Evolutionary conservation across 352 stramenopile species (phyloP).

Genomic region (Phytophthora palmivora): DNA sequence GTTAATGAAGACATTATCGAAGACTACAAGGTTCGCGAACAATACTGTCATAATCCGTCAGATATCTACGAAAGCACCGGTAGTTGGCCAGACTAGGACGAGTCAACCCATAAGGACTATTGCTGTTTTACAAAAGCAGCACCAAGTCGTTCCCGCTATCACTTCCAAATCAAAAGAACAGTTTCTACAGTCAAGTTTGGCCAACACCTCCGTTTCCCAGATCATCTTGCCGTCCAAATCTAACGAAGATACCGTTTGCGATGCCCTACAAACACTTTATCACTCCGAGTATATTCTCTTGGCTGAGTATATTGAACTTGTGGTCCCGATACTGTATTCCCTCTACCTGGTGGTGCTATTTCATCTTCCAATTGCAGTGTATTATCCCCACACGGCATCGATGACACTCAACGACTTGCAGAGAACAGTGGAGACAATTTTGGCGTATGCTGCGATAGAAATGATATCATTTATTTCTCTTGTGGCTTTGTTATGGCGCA

Average conservation of each 20-base stretch:
- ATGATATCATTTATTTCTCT: constrained; percentile 10
- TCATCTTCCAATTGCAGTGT: constrained; percentile 26
- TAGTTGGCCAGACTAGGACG: not conserved
- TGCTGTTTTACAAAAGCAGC: not conserved
- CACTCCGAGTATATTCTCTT: constrained; percentile 33
- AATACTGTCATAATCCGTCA: not conserved
- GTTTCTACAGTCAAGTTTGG: not conserved
- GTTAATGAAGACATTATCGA: not conserved
- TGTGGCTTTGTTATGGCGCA: constrained; percentile 7
- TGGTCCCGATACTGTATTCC: constrained; percentile 28
- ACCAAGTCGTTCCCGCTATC: not conserved
- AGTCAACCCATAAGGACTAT: not conserved
- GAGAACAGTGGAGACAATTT: not conserved
- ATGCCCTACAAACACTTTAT: constrained; percentile 28
- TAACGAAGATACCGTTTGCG: not conserved
- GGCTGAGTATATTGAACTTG: constrained; percentile 37
- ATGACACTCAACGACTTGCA: not conserved
- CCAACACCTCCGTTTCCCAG: not conserved
- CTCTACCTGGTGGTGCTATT: constrained; percentile 22
- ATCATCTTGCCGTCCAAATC: not conserved
- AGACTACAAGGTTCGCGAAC: not conserved
- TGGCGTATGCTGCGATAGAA: constrained; percentile 23
- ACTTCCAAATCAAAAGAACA: not conserved
- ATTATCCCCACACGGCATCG: constrained; percentile 26
- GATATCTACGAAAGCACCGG: not conserved